These are phyloP conservation scores for Podila minutissima DNA, from an alignment of 192 early-diverging fungal species.

Conservation along the genomic window DNA sequence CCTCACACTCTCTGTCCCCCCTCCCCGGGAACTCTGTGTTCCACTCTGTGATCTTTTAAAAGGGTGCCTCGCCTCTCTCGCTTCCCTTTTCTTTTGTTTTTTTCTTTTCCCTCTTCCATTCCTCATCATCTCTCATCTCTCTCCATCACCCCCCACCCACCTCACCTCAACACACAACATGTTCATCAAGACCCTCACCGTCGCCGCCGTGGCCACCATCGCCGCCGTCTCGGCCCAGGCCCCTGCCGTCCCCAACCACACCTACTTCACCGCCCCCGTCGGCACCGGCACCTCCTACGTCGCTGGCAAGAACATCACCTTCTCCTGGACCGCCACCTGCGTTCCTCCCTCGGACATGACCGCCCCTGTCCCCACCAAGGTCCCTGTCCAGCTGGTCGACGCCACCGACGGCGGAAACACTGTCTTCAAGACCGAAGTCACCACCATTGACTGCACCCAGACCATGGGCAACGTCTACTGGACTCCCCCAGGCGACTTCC, in stretches of 20 bases:
- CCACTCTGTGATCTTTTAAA: not conserved
- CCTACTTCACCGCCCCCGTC: constrained; percentile 36
- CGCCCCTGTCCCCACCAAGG: constrained; percentile 13
- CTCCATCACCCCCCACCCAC: not conserved
- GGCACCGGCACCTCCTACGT: not conserved
- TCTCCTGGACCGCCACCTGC: constrained; percentile 30
- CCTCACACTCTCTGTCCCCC: not conserved
- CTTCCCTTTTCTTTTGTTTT: constrained; percentile 9
- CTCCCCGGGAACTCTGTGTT: not conserved
- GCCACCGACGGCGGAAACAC: constrained; percentile 5
- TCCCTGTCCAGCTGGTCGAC: constrained; percentile 28
- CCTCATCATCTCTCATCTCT: not conserved
- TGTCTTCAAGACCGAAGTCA: constrained; percentile 1
- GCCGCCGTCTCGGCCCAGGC: constrained; percentile 26
- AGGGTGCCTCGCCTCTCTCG: not conserved
- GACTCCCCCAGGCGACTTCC: constrained; percentile 8
- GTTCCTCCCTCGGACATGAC: constrained; percentile 14
- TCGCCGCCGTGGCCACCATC: constrained; percentile 32
- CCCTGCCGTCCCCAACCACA: constrained; percentile 10
- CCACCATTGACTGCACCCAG: constrained; percentile 34
- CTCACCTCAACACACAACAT: constrained; percentile 9
- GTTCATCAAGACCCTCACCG: constrained; percentile 33
- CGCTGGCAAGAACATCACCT: constrained; percentile 13
- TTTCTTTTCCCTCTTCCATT: constrained; percentile 3
- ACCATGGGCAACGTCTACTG: constrained; percentile 17